Conservation (phyloP, 371 early-diverging fungal species). For the Mucor racemosus region DNA sequence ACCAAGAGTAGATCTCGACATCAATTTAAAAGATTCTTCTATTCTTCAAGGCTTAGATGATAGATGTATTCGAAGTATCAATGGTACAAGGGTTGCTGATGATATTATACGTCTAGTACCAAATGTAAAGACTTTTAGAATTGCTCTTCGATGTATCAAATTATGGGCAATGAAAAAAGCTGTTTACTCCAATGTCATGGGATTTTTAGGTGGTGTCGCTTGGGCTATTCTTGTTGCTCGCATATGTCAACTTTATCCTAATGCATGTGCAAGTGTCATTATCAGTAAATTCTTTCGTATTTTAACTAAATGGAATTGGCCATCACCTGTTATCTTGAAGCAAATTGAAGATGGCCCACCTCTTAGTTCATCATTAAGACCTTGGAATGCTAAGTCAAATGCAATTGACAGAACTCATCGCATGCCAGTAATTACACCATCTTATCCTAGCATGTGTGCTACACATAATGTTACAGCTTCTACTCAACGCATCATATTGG, state of each 20-base stretch:
- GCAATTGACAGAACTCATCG: slow-evolving; percentile 55
- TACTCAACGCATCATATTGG: slow-evolving; percentile 69
- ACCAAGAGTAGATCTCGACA: slow-evolving; percentile 65
- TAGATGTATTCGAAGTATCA: slow-evolving; percentile 76
- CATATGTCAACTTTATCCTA: slow-evolving; percentile 92
- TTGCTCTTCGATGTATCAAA: slow-evolving; percentile 88
- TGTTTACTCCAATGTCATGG: slow-evolving; percentile 89
- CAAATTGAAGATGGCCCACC: slow-evolving; percentile 66
- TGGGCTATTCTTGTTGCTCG: slow-evolving; percentile 93
- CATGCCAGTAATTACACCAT: slow-evolving; percentile 96
- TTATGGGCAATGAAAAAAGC: slow-evolving; percentile 88
- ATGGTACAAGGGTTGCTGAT: slow-evolving; percentile 91
- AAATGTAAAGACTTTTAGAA: slow-evolving; percentile 76
- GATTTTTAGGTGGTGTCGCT: slow-evolving; percentile 95
- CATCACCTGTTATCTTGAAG: slow-evolving; percentile 85
- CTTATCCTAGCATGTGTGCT: slow-evolving; percentile 98
- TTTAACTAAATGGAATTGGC: slow-evolving; percentile 72
- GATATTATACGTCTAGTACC: slow-evolving; percentile 87
- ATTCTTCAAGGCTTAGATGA: slow-evolving; percentile 80
- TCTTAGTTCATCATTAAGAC: slow-evolving; percentile 64
- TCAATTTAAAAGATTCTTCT: slow-evolving; percentile 75
- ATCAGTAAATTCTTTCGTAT: slow-evolving; percentile 84
- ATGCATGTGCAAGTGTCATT: slow-evolving; percentile 72
- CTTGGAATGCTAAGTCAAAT: slow-evolving; percentile 82
- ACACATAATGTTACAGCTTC: slow-evolving; percentile 87